phyloP scores from a whole-genome alignment of 2,329 filamentous ascomycete genomes.

The Ambrosiella xylebori region DNA sequence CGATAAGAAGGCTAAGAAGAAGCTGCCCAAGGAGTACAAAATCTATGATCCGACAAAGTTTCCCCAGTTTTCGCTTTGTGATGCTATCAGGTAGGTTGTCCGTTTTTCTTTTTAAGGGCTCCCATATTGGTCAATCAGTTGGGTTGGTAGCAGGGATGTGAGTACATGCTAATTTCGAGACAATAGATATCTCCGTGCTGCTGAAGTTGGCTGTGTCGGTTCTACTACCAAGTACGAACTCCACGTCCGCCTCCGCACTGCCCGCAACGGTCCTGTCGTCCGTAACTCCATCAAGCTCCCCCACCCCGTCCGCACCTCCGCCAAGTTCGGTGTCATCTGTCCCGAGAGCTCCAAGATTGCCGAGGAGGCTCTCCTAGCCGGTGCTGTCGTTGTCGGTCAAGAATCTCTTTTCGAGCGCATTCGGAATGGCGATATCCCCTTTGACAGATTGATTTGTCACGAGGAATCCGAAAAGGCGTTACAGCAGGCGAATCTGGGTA shows the following conservation, averaged over 20 bases:
- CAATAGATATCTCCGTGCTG: conserved; percentile 47
- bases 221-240: conserved; percentile 73
- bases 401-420: conserved; percentile 71
- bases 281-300: conserved; percentile 79
- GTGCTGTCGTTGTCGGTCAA: conserved; percentile 71
- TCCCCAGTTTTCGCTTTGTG: conserved; percentile 60
- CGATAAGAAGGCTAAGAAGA: conserved; percentile 36
- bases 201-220: conserved; percentile 71
- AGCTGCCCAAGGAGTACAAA: conserved; percentile 45
- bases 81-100: conserved; percentile 65
- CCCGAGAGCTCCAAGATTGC: conserved; percentile 62
- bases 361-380: conserved; percentile 55
- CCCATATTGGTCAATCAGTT: no score
- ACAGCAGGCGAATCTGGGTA: conserved; percentile 63
- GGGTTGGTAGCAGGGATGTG: neutral
- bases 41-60: conserved; percentile 49
- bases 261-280: conserved; percentile 72
- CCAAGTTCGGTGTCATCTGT: conserved; percentile 79
- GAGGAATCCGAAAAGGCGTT: conserved; percentile 58
- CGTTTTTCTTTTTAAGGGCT: neutral
- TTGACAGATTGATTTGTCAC: conserved; percentile 82
- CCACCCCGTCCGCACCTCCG: conserved; percentile 74
- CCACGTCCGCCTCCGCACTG: conserved; percentile 63
- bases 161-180: neutral
- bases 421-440: conserved; percentile 56